A percentile compares a stretch with the other conserved stretches of the same genome.
phyloP scores from a whole-genome alignment of 2,329 filamentous ascomycete species.

The Aschersonia sp. region DNA sequence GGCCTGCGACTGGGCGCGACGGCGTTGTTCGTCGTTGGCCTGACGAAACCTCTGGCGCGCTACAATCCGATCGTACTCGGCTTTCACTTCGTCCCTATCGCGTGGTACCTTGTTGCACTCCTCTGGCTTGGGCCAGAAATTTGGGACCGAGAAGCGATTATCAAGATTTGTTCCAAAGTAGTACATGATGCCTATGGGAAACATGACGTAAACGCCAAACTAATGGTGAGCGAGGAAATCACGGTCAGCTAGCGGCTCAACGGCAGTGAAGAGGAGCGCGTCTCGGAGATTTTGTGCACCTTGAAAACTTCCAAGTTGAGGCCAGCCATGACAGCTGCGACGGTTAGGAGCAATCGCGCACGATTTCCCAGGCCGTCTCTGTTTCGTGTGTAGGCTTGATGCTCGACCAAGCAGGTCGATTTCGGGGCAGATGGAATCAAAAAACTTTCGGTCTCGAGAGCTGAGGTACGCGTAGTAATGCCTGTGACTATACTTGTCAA shows the following conservation, averaged over 20 bases:
- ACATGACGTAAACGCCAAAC: constrained; percentile 99
- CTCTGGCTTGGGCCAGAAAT: constrained; percentile 83
- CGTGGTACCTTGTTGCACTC: constrained; percentile 63
- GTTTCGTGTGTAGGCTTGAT: no score
- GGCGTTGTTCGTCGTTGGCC: constrained; percentile 26
- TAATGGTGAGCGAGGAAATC: constrained; percentile 18
- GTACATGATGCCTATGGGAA: constrained; percentile 98
- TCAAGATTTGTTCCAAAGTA: constrained; percentile 99
- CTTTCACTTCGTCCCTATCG: constrained; percentile 68
- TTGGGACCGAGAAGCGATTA: constrained; percentile 70
- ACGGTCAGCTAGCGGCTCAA: not conserved
- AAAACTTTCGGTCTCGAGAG: no score
- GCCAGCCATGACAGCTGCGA: constrained; percentile 47
- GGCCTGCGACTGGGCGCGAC: constrained; percentile 9
- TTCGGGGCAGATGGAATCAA: no score
- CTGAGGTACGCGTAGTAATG: no score
- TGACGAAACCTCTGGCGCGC: constrained; percentile 59
- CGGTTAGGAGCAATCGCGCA: not conserved
- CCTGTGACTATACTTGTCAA: no score
- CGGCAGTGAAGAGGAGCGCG: not conserved
- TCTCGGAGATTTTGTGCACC: constrained; percentile 29
- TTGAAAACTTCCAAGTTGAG: constrained; percentile 93
- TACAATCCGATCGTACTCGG: constrained; percentile 62
- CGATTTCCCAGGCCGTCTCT: no score
- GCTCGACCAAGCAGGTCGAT: no score